These are phyloP conservation scores for Cladosporium colombiae DNA, from an alignment of 2,329 filamentous ascomycete species.

Conservation along the genomic window DNA sequence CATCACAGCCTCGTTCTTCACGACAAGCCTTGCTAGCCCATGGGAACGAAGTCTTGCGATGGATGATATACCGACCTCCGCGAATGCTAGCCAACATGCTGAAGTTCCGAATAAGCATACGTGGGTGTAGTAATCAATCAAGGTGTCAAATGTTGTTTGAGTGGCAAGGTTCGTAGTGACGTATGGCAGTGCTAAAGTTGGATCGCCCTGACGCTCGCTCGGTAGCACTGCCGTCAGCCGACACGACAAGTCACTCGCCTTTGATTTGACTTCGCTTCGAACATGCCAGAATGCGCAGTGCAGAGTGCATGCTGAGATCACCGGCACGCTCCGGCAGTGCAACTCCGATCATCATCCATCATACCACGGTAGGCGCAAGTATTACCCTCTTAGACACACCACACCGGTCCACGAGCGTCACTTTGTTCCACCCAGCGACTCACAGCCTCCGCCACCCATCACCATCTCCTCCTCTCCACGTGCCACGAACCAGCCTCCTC, in stretches of 20 bases:
- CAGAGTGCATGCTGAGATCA: not conserved
- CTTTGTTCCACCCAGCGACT: conserved; percentile 4
- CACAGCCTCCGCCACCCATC: conserved; percentile 9
- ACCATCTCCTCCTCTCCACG: not conserved
- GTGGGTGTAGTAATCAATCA: not conserved
- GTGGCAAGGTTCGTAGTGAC: not conserved
- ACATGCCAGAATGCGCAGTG: conserved; percentile 5
- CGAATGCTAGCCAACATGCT: not conserved
- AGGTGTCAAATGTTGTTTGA: not conserved
- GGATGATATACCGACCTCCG: not conserved
- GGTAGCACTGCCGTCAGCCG: not conserved
- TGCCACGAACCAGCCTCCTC: conserved; percentile 3
- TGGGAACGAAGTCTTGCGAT: not conserved
- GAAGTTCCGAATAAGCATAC: not conserved
- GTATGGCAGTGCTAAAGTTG: not conserved
- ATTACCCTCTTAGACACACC: not conserved
- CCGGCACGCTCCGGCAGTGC: conserved; percentile 1
- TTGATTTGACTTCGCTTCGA: conserved; percentile 11
- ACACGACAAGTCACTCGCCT: not conserved
- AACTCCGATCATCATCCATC: conserved; percentile 7
- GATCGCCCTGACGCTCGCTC: not conserved
- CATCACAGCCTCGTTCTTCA: not conserved
- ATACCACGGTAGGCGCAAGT: conserved; percentile 8
- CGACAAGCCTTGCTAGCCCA: not conserved
- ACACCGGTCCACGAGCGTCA: conserved; percentile 2